Evolutionary conservation across 2,329 filamentous ascomycete species (phyloP), one percentile per base, ranked within the genome.

Genomic region (Cordyceps militaris): DNA sequence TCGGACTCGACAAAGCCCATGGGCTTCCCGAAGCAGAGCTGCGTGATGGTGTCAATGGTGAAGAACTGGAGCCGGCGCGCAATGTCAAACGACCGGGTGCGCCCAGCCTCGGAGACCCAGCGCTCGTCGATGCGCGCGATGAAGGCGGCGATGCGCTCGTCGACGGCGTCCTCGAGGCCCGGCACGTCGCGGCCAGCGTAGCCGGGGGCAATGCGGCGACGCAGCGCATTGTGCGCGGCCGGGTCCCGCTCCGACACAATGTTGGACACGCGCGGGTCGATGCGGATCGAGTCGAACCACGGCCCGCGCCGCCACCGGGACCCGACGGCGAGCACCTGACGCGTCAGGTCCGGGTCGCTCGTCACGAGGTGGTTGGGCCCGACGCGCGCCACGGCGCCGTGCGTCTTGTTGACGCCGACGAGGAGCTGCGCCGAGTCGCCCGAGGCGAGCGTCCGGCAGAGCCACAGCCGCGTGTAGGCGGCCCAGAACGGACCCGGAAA

Each of bases 1-100:
- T 53, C 50, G n/a, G 50, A 43, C 38, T 21, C 50, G 38, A 53
- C 50, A 9, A 53, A 53, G 5, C 50, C 50, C 36, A 53, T 23
- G 3, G 50, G 36, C 38, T 34, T 53, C n/a, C 50, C 50, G 9
- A 53, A 53, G 26, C 50, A 53, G 13, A 53, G 50, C 4, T 43
- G 50, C 38, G 50, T 44, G 13, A 53, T 53, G 3, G 50, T 44
- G 19, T 53, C 50, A 11, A 53, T 30, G 5, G 50, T 53, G 23
- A 53, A 53, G 28, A 21, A 53, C 38, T 53, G 50, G 14, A 53
- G 30, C 9, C 50, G 30, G 3, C 10, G 43, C 3, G 50, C 50
- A 53, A 53, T 53, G n/a, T 53, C 50, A 53, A 53, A 53, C 5
- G 24, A 43, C 13, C n/a, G 24, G 4, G 50, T 44, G 21, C 16